Evolutionary conservation across 2,329 filamentous ascomycete species (phyloP), one percentile per base, ranked within the genome.

Genomic region (Colletotrichum sp.): DNA sequence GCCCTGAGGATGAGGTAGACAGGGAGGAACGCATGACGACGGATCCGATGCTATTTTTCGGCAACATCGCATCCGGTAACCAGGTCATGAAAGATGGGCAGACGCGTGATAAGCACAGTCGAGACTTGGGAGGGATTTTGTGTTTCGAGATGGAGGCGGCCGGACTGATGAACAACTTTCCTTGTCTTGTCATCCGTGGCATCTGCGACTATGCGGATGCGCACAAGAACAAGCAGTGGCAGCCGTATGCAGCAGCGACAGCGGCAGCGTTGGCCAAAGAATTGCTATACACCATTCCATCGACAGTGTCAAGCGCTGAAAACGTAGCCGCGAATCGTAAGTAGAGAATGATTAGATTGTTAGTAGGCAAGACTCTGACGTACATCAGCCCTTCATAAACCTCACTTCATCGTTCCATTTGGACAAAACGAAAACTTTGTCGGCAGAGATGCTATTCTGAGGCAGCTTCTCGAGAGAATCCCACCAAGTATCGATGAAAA

Each of bases 201-300:
- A 83, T 86, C 1, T 86, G 82, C 26, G 82, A 85, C 63, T 87
- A 86, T 68, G 78, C 84, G 2, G 85, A 87, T 52, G 80, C 79
- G 0, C 84, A 86, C 70, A 86, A 86, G 72, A 82, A 80, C 57
- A 82, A 86, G 15, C 28, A 26, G 2, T 86, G 83, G 85, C 82
- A 84, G n/a, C n/a, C 30, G 0, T 85, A 85, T 69, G 85, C 85
- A 0, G 83, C 80, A 8, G 80, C 75, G 4, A 81, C 76, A 7
- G 84, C 80, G 12, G 84, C 82, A 6, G 82, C 80, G 8, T 81
- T 78, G 44, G 77, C 73, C 8, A 70, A 21, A 13, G 72, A 75
- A 8, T 49, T 75, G 5, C 26, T 71, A 16, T 65, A 10, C 7
- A 4, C 3, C 3, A 65, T 65, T 5, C 68, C 57, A 8, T 6